Conservation (phyloP, 2,329 filamentous ascomycete species). For the Epichloe baconii region DNA sequence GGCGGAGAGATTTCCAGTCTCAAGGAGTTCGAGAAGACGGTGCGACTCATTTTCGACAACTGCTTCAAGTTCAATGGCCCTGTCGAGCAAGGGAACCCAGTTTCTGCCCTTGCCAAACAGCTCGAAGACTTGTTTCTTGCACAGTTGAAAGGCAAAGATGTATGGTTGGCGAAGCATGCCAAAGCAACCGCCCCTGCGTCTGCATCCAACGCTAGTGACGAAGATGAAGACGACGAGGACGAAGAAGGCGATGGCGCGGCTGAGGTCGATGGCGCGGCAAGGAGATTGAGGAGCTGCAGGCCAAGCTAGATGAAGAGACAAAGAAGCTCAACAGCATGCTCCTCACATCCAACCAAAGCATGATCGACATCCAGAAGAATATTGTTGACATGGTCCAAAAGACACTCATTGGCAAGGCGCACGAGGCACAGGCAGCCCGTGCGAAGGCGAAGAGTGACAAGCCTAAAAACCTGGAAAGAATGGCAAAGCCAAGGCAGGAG, state of each 20-base stretch:
- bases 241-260: conserved; percentile 34
- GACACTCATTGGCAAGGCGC: conserved; percentile 62
- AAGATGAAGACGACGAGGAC: conserved; percentile 59
- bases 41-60: conserved; percentile 75
- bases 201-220: conserved; percentile 54
- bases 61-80: conserved; percentile 79
- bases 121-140: conserved; percentile 63
- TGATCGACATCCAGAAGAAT: conserved; percentile 44
- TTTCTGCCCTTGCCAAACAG: conserved; percentile 57
- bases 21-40: conserved; percentile 76
- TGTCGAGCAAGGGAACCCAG: conserved; percentile 46
- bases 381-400: conserved; percentile 55
- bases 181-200: conserved; percentile 38
- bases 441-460: conserved; percentile 42
- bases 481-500: conserved; percentile 38
- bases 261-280: conserved; percentile 23
- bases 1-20: conserved; percentile 66
- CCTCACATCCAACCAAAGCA: conserved; percentile 36
- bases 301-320: conserved; percentile 42
- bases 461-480: conserved; percentile 43
- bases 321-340: conserved; percentile 41
- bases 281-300: conserved; percentile 37
- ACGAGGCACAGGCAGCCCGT: conserved; percentile 39
- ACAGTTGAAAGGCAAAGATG: conserved; percentile 66
- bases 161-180: conserved; percentile 68